A percentile compares a stretch with the other conserved stretches of the same genome.
Evolutionary conservation across 2,329 filamentous ascomycete genomes (phyloP).

Genomic region (Pseudocercospora macadamiae): DNA sequence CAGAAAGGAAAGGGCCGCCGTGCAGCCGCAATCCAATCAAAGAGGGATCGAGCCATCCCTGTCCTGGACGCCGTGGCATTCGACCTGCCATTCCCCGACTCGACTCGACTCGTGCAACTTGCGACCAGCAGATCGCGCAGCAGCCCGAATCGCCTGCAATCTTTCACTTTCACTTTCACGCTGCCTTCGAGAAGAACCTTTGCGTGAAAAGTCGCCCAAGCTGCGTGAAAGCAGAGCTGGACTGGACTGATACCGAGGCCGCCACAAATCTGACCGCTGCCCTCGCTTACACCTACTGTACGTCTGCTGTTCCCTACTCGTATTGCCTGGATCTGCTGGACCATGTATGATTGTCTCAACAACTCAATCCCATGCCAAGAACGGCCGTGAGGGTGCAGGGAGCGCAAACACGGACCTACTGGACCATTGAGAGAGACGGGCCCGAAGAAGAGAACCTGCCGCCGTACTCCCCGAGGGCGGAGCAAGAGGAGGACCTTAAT

Average conservation of each 20-base stretch:
- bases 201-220: background rate
- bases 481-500: slow-evolving; percentile 7
- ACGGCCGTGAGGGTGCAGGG: slow-evolving; percentile 27
- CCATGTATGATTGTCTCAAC: slow-evolving; percentile 11
- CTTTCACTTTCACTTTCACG: background rate
- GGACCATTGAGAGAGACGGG: slow-evolving; percentile 19
- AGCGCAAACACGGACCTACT: slow-evolving; percentile 25
- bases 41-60: background rate
- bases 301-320: background rate
- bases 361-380: slow-evolving; percentile 26
- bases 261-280: background rate
- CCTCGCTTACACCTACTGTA: background rate
- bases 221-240: background rate
- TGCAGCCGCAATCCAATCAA: background rate
- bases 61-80: background rate
- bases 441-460: slow-evolving; percentile 17
- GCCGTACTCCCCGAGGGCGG: slow-evolving; percentile 14
- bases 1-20: background rate
- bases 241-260: background rate
- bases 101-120: background rate
- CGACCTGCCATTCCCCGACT: background rate
- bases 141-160: background rate
- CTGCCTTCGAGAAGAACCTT: background rate
- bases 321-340: background rate
- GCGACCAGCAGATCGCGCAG: background rate